These are phyloP conservation scores for Gillenia trifoliata DNA, from an alignment of 306 rosid species.

Conservation along the genomic window DNA sequence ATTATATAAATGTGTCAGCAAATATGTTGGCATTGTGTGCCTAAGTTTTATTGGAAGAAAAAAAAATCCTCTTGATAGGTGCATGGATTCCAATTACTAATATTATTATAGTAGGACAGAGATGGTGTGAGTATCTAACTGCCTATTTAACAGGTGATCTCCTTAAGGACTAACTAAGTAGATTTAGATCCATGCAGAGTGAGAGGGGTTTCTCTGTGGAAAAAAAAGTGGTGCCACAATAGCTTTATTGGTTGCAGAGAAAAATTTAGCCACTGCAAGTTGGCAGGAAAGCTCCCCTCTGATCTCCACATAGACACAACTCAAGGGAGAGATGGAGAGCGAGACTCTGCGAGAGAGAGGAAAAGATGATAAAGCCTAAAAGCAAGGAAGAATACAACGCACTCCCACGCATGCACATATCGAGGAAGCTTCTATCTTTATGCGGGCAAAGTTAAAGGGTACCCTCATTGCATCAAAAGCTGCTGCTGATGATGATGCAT, in stretches of 20 bases:
- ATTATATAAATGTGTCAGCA: neutral
- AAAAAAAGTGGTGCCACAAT: constrained; percentile 33
- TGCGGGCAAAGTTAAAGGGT: constrained; percentile 40
- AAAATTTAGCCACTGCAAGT: constrained; percentile 66
- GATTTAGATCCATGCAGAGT: neutral
- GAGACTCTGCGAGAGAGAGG: constrained; percentile 3
- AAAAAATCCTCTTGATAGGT: neutral
- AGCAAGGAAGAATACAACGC: constrained; percentile 96
- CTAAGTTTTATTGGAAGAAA: neutral
- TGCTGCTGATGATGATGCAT: constrained; percentile 31
- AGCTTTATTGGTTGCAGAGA: constrained; percentile 94
- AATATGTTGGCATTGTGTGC: neutral
- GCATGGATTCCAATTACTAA: neutral
- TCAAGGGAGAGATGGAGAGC: constrained; percentile 22
- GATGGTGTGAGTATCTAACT: neutral
- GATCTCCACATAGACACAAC: constrained; percentile 31
- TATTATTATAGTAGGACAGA: neutral
- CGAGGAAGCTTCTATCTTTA: constrained; percentile 99
- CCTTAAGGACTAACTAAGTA: neutral
- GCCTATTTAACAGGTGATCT: neutral
- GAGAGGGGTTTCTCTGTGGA: neutral
- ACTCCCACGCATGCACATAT: constrained; percentile 82
- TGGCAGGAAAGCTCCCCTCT: constrained; percentile 59
- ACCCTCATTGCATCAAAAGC: constrained; percentile 46
- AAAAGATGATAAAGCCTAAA: constrained; percentile 89